Evolutionary conservation across 2,329 filamentous ascomycete species (phyloP).

Genomic region (Lasiodiplodia gonubiensis): DNA sequence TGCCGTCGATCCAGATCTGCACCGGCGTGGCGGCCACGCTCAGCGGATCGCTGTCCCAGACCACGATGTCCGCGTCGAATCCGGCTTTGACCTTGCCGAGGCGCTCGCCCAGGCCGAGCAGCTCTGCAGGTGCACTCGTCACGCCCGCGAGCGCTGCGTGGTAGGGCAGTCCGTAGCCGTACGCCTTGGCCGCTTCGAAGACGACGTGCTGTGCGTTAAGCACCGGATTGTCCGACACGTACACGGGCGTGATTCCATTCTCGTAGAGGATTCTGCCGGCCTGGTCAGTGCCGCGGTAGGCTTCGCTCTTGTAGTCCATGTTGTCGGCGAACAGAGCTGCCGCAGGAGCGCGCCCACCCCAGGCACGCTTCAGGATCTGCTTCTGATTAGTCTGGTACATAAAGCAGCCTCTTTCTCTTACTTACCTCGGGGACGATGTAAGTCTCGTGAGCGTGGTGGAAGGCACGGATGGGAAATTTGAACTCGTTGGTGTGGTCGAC

Average conservation of each 20-base stretch:
- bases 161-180: conserved; percentile 49
- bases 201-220: conserved; percentile 73
- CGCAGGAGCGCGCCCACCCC: conserved; percentile 44
- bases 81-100: conserved; percentile 49
- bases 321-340: conserved; percentile 72
- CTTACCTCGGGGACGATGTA: conserved; percentile 67
- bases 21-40: conserved; percentile 47
- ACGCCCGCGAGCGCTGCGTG: conserved; percentile 49
- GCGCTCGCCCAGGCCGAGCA: conserved; percentile 47
- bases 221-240: conserved; percentile 74
- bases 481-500: conserved; percentile 75
- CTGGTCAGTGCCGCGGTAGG: conserved; percentile 68
- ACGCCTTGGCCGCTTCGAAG: conserved; percentile 59
- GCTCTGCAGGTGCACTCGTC: conserved; percentile 48
- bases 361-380: conserved; percentile 43
- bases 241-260: conserved; percentile 67
- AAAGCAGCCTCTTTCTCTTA: fast-evolving
- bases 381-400: not conserved
- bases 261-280: conserved; percentile 71
- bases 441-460: conserved; percentile 73
- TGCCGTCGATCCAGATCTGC: conserved; percentile 52
- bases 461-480: conserved; percentile 68
- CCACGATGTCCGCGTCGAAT: conserved; percentile 51
- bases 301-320: conserved; percentile 74
- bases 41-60: conserved; percentile 53